phyloP scores from a whole-genome alignment of 805 yeast genomes.

The Wickerhamomyces bovis region DNA sequence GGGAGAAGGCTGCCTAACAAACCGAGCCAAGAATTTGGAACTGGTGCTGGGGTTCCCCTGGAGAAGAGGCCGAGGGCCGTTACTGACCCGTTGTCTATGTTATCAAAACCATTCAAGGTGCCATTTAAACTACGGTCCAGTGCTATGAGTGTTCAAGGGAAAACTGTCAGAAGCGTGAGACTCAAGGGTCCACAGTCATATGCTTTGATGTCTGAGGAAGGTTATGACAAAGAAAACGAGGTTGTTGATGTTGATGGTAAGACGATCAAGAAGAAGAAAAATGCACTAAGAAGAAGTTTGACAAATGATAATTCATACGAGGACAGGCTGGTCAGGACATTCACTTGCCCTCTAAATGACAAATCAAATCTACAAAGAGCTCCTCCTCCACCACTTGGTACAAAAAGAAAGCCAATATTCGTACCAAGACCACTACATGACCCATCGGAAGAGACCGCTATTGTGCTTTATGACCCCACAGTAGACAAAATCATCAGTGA shows the following conservation, averaged over 20 bases:
- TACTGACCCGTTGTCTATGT: conserved; percentile 42
- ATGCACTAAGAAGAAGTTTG: conserved; percentile 53
- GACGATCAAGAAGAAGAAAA: conserved; percentile 34
- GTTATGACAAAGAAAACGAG: conserved; percentile 30
- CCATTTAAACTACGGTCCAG: conserved; percentile 41
- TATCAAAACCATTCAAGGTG: conserved; percentile 64
- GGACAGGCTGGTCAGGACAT: conserved; percentile 38
- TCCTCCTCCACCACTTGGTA: conserved; percentile 83
- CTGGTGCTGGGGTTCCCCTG: conserved; percentile 63
- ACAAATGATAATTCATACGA: conserved; percentile 36
- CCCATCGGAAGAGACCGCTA: conserved; percentile 89
- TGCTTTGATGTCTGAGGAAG: conserved; percentile 30
- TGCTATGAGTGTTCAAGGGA: conserved; percentile 17
- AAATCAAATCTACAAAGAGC: conserved; percentile 21
- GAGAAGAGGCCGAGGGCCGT: conserved; percentile 48
- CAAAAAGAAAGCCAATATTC: conserved; percentile 56
- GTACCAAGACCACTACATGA: conserved; percentile 95
- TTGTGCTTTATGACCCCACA: conserved; percentile 92
- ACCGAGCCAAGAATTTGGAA: conserved; percentile 48
- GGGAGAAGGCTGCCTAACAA: conserved; percentile 35
- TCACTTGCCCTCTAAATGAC: conserved; percentile 54
- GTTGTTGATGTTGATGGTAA: conserved; percentile 27
- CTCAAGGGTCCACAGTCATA: conserved; percentile 36
- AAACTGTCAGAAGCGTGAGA: conserved; percentile 24
- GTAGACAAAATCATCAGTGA: conserved; percentile 45